Percentiles rank a stretch among this genome's conserved stretches.
Conservation (phyloP, 106 monocot species). For the Phalaenopsis aphrodite region DNA sequence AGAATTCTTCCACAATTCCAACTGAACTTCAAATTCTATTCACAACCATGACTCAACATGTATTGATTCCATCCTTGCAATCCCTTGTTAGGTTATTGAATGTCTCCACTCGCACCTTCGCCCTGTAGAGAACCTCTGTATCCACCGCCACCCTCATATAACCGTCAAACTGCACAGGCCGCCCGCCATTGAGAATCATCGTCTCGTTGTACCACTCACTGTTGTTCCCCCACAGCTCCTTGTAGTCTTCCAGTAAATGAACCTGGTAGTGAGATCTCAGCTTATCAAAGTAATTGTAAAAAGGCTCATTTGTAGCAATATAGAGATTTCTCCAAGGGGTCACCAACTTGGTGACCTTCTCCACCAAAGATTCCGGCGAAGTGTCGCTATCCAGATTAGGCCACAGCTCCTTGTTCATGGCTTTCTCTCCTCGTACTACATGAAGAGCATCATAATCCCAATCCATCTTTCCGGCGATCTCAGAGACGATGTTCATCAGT, state of each 20-base stretch:
- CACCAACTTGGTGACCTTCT: constrained; percentile 50
- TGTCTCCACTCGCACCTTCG: constrained; percentile 80
- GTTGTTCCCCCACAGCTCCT: constrained; percentile 75
- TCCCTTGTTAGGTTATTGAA: constrained; percentile 90
- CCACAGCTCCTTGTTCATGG: constrained; percentile 62
- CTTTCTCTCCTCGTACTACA: constrained; percentile 75
- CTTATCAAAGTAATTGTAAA: constrained; percentile 67
- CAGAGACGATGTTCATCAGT: constrained; percentile 79
- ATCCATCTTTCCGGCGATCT: constrained; percentile 64
- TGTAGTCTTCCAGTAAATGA: constrained; percentile 78
- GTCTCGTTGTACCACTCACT: constrained; percentile 87
- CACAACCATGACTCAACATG: constrained; percentile 24
- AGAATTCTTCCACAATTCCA: constrained; percentile 2
- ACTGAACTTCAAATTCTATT: background rate
- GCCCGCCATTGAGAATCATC: constrained; percentile 60
- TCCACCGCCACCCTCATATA: constrained; percentile 84
- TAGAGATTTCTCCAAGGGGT: constrained; percentile 73
- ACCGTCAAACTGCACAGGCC: constrained; percentile 81
- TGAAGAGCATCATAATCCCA: constrained; percentile 96
- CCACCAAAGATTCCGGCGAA: constrained; percentile 52
- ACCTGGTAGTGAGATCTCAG: constrained; percentile 66
- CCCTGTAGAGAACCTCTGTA: constrained; percentile 86
- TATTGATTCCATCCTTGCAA: constrained; percentile 85
- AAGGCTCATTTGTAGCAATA: constrained; percentile 77
- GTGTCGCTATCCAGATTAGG: constrained; percentile 77